Base-by-base conservation (phyloP, 805 yeast species). In the Ogataea methylovora region DNA sequence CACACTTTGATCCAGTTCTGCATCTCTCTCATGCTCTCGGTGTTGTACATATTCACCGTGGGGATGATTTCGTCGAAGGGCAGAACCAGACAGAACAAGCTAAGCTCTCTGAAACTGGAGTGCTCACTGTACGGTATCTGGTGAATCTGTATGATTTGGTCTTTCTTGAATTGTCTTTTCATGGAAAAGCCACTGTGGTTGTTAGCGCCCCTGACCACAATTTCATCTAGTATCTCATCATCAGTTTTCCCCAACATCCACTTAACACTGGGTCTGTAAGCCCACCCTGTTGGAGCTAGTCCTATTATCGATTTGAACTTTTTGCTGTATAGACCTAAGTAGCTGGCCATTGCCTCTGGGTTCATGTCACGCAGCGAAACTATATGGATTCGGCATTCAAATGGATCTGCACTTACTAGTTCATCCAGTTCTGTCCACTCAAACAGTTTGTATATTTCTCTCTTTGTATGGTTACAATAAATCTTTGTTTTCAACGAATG, bases 221-320 rank as follows among this genome's bases (percentile, higher is more conserved):
- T 35, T 7, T 29, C 24, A 14, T 27, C 26, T 24, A 43, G 29
- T 4, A 44, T 33, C 28, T 42, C 40, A 10, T 21, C 11, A 20
- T 38, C 27, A 2, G 14, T 27, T 5, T 30, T 20, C 8, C 32
- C 39, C 11, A 30, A 26, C 43, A 44, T 40, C 48, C 48, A 44
- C 31, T 40, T 40, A 5, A 31, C 16, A n/a, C 44, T 36, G 6
- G 33, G 54, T 12, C 63, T 49, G 52, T 72, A 81, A 2, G 86
- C 68, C 97, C 97, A 92, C 0, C 97, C 97, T 0, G 97, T 87
- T 0, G 97, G 97, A 33, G 75, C 65, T 24, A 84, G 63, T 0
- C 84, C 95, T n/a, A 83, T 65, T 27, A 85, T 67, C 30, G 74
- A 65, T 34, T 76, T 76, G 51, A 71, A 81, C 27, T 62, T 56